A percentile compares a stretch with the other conserved stretches of the same genome.
Evolutionary conservation across 495 filamentous ascomycete species (phyloP).

Genomic region (Niebla homalea): DNA sequence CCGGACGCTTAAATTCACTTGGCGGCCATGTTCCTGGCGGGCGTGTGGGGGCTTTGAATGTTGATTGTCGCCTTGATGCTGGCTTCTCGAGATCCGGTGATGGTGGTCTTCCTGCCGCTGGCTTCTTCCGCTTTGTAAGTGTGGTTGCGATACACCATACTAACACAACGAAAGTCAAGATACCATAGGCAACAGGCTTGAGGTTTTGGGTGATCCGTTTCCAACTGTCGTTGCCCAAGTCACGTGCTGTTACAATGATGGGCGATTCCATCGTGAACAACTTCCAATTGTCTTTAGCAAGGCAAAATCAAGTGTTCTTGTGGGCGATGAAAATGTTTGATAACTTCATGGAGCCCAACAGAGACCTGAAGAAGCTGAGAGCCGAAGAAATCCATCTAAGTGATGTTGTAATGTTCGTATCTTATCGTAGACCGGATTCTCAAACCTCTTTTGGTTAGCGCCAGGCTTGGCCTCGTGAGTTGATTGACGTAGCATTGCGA

Average conservation of each 20-base stretch:
- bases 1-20: conserved; percentile 53
- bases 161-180: conserved; percentile 2
- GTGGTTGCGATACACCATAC: conserved; percentile 5
- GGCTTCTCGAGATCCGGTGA: conserved; percentile 16
- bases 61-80: background rate
- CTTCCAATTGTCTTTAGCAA: no score
- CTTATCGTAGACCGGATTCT: conserved; percentile 8
- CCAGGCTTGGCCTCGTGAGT: background rate
- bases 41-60: conserved; percentile 9
- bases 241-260: no score
- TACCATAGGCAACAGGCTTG: conserved; percentile 4
- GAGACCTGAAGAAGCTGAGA: background rate
- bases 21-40: conserved; percentile 50
- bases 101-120: background rate
- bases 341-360: no score
- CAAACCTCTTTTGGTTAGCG: conserved; percentile 11
- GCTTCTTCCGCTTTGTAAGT: conserved; percentile 2
- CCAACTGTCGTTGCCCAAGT: no score
- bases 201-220: background rate
- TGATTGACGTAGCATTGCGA: background rate
- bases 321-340: no score
- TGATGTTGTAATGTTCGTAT: background rate
- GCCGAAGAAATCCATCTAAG: background rate
- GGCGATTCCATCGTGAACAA: no score
- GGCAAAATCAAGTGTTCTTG: no score